Conservation (phyloP, 2,329 filamentous ascomycete species). For the Cryphonectria parasitica region DNA sequence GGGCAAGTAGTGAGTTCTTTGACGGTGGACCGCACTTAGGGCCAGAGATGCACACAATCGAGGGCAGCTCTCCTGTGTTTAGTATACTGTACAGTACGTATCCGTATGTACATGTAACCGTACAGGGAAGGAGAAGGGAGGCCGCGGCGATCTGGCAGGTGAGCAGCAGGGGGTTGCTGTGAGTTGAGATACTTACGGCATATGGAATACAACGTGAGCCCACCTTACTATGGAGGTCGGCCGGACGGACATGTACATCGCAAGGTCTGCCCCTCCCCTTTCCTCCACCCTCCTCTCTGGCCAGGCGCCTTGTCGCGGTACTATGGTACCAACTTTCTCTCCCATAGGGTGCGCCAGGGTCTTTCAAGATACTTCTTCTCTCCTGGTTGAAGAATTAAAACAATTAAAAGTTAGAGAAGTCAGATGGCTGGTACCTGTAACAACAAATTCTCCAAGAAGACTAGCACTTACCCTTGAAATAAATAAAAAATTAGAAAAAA, state of each 20-base stretch:
- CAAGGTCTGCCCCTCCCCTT: constrained; percentile 11
- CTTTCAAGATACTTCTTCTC: constrained; percentile 1
- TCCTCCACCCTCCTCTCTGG: constrained; percentile 5
- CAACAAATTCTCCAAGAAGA: constrained; percentile 3
- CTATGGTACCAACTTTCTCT: constrained; percentile 2
- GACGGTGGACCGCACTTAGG: constrained; percentile 36
- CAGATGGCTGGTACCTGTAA: constrained; percentile 16
- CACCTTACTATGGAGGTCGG: constrained; percentile 21
- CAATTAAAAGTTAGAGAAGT: neutral
- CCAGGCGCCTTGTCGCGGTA: constrained; percentile 12
- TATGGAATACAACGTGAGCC: constrained; percentile 28
- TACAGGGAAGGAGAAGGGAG: constrained; percentile 54
- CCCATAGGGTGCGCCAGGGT: constrained; percentile 2
- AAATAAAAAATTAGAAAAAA: too few species aligned
- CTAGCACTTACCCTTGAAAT: constrained; percentile 7
- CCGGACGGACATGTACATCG: constrained; percentile 24
- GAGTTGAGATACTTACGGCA: constrained; percentile 29
- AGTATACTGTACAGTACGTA: constrained; percentile 30
- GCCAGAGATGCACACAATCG: constrained; percentile 40
- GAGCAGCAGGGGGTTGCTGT: constrained; percentile 32
- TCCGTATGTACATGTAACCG: constrained; percentile 45
- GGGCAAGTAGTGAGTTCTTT: constrained; percentile 22
- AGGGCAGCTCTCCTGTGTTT: constrained; percentile 37
- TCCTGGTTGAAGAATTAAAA: neutral
- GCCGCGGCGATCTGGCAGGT: constrained; percentile 43